Percentiles rank a stretch among this genome's conserved stretches.
phyloP scores from a whole-genome alignment of 2,329 filamentous ascomycete genomes.

The Dichotomopilus funicola region DNA sequence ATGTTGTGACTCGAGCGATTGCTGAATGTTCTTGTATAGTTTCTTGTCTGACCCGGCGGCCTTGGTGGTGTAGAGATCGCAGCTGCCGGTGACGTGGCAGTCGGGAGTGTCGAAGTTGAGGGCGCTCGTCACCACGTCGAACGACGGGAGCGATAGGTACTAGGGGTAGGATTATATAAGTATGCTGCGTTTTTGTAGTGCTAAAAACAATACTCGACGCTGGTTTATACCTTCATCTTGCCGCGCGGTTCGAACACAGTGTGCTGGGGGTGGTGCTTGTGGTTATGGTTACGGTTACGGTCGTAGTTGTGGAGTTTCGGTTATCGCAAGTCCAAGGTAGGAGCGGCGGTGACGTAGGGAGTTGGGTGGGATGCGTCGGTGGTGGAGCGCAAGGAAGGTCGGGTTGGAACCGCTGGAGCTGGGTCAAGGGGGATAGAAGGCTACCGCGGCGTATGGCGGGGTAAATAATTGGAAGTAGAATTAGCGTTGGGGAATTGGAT shows the following conservation, averaged over 20 bases:
- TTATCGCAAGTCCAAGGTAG: not conserved
- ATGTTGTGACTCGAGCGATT: slow-evolving; percentile 85
- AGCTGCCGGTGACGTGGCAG: slow-evolving; percentile 84
- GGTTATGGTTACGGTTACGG: too few species aligned
- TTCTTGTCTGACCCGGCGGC: slow-evolving; percentile 94
- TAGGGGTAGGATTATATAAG: slow-evolving; percentile 34
- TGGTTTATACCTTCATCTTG: slow-evolving; percentile 19
- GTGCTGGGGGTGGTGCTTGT: not conserved
- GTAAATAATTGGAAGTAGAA: too few species aligned
- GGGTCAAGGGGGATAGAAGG: too few species aligned
- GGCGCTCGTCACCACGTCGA: slow-evolving; percentile 85
- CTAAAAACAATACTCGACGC: not conserved
- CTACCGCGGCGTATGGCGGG: too few species aligned
- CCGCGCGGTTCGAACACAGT: not conserved
- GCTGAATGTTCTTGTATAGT: slow-evolving; percentile 90
- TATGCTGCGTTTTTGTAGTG: not conserved
- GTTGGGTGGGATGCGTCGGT: slow-evolving; percentile 1
- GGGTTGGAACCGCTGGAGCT: too few species aligned
- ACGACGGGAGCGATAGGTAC: slow-evolving; percentile 87
- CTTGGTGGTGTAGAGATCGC: slow-evolving; percentile 96
- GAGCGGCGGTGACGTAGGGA: slow-evolving; percentile 2
- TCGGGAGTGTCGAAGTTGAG: slow-evolving; percentile 95
- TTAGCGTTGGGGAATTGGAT: too few species aligned
- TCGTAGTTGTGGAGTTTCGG: not conserved
- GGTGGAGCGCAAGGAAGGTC: not conserved